Conservation (phyloP, 2,329 filamentous ascomycete species). For the Trichoderma atrobrunneum region DNA sequence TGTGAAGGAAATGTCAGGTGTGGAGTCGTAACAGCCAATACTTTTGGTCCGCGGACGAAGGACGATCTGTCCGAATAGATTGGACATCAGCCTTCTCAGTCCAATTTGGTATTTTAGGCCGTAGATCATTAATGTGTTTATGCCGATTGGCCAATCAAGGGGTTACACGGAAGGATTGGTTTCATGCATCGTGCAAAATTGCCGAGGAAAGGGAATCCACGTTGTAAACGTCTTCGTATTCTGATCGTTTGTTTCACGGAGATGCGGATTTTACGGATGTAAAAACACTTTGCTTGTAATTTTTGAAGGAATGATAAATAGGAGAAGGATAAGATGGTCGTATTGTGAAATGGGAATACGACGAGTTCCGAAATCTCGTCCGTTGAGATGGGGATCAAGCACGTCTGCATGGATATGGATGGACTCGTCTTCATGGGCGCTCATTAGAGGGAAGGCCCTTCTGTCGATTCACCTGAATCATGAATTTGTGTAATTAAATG, state of each 20-base stretch:
- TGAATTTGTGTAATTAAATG: not conserved
- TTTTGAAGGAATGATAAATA: not conserved
- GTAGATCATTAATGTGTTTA: not conserved
- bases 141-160: not conserved
- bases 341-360: not conserved
- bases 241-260: not conserved
- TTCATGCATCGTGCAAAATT: not conserved
- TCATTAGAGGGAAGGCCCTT: not conserved
- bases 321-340: not conserved
- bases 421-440: not conserved
- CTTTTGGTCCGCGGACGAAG: slow-evolving; percentile 12
- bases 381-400: not conserved
- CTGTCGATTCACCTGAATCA: not conserved
- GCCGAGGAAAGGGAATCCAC: not conserved
- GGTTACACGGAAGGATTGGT: not conserved
- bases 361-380: not conserved
- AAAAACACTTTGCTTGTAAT: not conserved
- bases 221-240: accelerated
- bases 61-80: not conserved
- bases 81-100: too few relatives aligned
- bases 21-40: not conserved
- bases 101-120: not conserved
- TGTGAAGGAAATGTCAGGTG: not conserved
- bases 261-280: not conserved
- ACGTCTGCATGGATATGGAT: not conserved